Percentiles rank a stretch among this genome's conserved stretches.
Evolutionary conservation across 2,329 filamentous ascomycete species (phyloP).

Genomic region (Falciphora oryzae): DNA sequence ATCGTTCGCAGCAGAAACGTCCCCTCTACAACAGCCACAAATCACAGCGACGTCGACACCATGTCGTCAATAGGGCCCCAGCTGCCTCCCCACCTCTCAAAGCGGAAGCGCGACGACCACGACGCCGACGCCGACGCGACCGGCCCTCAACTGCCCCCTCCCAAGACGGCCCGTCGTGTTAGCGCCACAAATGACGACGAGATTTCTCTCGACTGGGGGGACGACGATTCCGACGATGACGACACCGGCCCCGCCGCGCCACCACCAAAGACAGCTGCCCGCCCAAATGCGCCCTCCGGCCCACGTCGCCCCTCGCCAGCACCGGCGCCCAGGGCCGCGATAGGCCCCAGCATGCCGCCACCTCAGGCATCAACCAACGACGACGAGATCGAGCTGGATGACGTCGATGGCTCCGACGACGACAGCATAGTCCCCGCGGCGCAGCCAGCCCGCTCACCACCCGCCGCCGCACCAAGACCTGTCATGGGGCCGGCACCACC

Average conservation of each 20-base stretch:
- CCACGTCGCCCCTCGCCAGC: slow-evolving; percentile 5
- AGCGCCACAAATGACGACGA: slow-evolving; percentile 48
- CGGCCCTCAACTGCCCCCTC: slow-evolving; percentile 29
- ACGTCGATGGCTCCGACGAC: slow-evolving; percentile 29
- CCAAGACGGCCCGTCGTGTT: slow-evolving; percentile 42
- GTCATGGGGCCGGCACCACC: slow-evolving; percentile 24
- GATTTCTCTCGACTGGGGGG: slow-evolving; percentile 35
- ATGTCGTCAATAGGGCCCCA: slow-evolving; percentile 69
- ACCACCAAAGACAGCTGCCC: slow-evolving; percentile 26
- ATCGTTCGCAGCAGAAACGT: not conserved
- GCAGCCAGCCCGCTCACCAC: not conserved
- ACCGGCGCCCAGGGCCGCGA: slow-evolving; percentile 11
- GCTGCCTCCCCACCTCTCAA: slow-evolving; percentile 60
- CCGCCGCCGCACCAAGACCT: not conserved
- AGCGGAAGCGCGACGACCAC: slow-evolving; percentile 52
- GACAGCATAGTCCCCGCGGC: slow-evolving; percentile 3
- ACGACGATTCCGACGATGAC: slow-evolving; percentile 32
- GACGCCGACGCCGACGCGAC: slow-evolving; percentile 18
- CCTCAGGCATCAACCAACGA: slow-evolving; percentile 23
- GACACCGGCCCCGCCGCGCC: slow-evolving; percentile 34
- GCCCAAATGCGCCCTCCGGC: slow-evolving; percentile 21
- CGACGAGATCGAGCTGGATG: slow-evolving; percentile 36
- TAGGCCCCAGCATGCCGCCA: slow-evolving; percentile 21
- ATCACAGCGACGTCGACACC: slow-evolving; percentile 11
- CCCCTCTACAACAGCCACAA: not conserved